phyloP scores from a whole-genome alignment of 208 protist genomes.

The Crithidia sp. region DNA sequence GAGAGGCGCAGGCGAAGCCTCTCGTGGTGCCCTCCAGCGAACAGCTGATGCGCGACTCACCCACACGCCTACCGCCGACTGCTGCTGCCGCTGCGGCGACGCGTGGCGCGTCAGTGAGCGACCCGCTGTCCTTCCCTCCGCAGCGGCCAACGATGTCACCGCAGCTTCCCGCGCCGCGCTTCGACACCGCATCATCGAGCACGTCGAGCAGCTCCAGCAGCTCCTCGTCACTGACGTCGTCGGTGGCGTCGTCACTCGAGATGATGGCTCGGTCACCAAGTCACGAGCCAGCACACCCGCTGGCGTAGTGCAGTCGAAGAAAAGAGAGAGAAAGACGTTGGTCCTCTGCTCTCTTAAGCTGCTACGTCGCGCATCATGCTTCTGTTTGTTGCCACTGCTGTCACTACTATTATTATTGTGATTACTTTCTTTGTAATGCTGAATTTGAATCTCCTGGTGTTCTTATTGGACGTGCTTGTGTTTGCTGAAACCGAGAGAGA shows the following conservation, averaged over 20 bases:
- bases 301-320: not conserved
- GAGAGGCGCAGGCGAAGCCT: not conserved
- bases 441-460: too few relatives aligned
- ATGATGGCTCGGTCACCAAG: not conserved
- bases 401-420: too few relatives aligned
- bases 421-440: too few relatives aligned
- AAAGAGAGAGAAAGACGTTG: too few relatives aligned
- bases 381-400: too few relatives aligned
- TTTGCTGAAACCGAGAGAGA: too few relatives aligned
- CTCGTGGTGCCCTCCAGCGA: not conserved
- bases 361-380: too few relatives aligned
- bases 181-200: slow-evolving; percentile 3
- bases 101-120: not conserved
- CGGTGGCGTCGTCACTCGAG: not conserved
- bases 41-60: too few relatives aligned
- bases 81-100: too few relatives aligned
- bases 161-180: not conserved
- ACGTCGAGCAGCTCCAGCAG: not conserved
- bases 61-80: too few relatives aligned
- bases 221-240: not conserved
- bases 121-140: not conserved
- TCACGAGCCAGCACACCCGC: not conserved
- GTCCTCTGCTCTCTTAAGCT: too few relatives aligned
- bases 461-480: too few relatives aligned
- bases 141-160: not conserved